phyloP scores from a whole-genome alignment of 1,284 basidiomycete genomes.

The Cryptococcus floricola region DNA sequence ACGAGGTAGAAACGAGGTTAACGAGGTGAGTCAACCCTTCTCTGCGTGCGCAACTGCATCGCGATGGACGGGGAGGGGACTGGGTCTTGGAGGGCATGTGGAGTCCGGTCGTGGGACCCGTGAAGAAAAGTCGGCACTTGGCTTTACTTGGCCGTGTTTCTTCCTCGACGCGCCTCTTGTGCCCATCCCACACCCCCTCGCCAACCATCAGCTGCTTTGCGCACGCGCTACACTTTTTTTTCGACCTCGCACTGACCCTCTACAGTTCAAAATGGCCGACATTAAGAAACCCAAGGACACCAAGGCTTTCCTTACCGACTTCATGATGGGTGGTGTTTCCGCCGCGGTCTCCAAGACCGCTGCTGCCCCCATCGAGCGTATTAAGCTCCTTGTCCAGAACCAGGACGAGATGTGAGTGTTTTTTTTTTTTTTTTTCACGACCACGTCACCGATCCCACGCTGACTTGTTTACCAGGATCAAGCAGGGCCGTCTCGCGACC shows the following conservation, averaged over 20 bases:
- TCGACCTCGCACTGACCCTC: background rate
- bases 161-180: background rate
- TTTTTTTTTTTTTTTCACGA: background rate
- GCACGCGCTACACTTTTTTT: background rate
- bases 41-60: background rate
- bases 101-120: background rate
- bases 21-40: slow-evolving; percentile 6
- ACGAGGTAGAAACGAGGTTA: slow-evolving; percentile 13
- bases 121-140: background rate
- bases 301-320: slow-evolving; percentile 50
- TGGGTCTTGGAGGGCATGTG: background rate
- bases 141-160: background rate
- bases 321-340: slow-evolving; percentile 51
- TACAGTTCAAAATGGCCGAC: slow-evolving; percentile 35
- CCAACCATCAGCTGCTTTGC: background rate
- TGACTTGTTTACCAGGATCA: slow-evolving; percentile 58
- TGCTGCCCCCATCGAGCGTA: slow-evolving; percentile 97
- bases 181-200: background rate
- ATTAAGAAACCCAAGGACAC: slow-evolving; percentile 50
- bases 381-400: slow-evolving; percentile 96
- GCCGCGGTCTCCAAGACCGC: slow-evolving; percentile 91
- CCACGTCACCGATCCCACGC: slow-evolving; percentile 9
- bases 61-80: background rate
- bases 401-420: slow-evolving; percentile 58
- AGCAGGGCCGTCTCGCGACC: slow-evolving; percentile 85